A percentile compares a stretch with the other conserved stretches of the same genome.
phyloP scores from a whole-genome alignment of 2,329 filamentous ascomycete species.

The Aureobasidium mangrovei region DNA sequence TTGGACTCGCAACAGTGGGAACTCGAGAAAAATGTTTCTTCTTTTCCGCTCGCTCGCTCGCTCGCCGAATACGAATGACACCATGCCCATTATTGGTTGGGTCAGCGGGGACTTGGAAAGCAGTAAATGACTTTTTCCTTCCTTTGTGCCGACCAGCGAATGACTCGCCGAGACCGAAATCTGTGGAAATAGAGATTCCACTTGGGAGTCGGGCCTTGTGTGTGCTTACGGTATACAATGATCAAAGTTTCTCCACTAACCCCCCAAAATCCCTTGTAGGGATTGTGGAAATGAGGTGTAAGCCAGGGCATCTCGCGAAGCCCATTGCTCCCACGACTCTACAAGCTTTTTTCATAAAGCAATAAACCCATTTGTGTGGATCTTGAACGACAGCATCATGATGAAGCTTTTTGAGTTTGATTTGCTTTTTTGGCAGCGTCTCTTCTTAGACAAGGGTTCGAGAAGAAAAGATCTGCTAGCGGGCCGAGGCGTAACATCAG shows the following conservation, averaged over 20 bases:
- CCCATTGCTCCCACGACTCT: not conserved
- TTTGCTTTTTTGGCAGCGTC: not conserved
- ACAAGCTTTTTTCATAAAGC: too few species aligned
- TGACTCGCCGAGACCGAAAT: not conserved
- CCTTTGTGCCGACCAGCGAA: not conserved
- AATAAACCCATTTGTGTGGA: too few species aligned
- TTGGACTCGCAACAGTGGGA: not conserved
- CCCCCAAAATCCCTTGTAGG: not conserved
- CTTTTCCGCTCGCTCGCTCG: too few species aligned
- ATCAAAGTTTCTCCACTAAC: not conserved
- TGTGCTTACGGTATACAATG: not conserved
- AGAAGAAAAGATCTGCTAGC: constrained; percentile 4
- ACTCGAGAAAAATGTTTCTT: not conserved
- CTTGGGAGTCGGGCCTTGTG: not conserved
- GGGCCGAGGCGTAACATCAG: not conserved
- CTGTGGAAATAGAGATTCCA: constrained; percentile 9
- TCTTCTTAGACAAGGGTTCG: not conserved
- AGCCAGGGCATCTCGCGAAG: not conserved
- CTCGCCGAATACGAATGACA: constrained; percentile 1
- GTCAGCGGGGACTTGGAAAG: too few species aligned
- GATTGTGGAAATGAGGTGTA: constrained; percentile 3
- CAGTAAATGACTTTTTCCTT: too few species aligned
- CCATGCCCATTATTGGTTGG: not conserved
- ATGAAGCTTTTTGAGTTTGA: constrained; percentile 3
- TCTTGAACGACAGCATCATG: too few species aligned